Evolutionary conservation across 108 stramenopile species (phyloP), one percentile per base, ranked within the genome.

Genomic region (Nitzschia palea): DNA sequence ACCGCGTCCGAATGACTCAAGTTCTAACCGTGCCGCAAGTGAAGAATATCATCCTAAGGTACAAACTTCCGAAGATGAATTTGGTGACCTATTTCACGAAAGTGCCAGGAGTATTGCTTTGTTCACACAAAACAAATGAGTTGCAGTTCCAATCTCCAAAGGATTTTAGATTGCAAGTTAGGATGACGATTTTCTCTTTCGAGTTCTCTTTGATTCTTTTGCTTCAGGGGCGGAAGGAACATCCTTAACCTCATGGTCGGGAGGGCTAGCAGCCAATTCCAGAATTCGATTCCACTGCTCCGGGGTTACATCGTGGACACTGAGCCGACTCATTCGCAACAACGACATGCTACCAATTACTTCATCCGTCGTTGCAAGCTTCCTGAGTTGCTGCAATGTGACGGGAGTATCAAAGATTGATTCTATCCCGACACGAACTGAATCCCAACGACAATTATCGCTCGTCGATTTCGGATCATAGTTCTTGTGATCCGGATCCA

Each of bases 381-480:
- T 44, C 55, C 68, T 67, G 1, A 84, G 48, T 48, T 81, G 77
- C 45, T 84, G 78, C 55, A 84, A 76, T 10, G 73, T 68, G 55
- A 84, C 55, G 10, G 68, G 53, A 10, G 63, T 67, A 12, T 76
- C 67, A 45, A 74, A 78, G 6, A 74, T 67, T 42, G 60, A 44
- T 35, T 84, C 80, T 36, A 78, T 55, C 57, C 72, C 73, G 5
- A 84, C 70, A 51, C 71, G 70, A 10, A 84, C 83, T 4, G 83
- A 73, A 52, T 67, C 80, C 83, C 83, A 84, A 31, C 67, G 64
- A 20, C 47, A 48, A 35, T 74, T 62, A 12, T 78, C 73, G 28
- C 27, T 2, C 0, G 80, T 84, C n/a, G 74, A 76, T 56, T 84
- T 84, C 3, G 77, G 67, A 78, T 84, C 83, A 43, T 78, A 80